Evolutionary conservation across 208 protist genomes (phyloP), one percentile per base, ranked within the genome.

Genomic region (Trypanosoma brucei): DNA sequence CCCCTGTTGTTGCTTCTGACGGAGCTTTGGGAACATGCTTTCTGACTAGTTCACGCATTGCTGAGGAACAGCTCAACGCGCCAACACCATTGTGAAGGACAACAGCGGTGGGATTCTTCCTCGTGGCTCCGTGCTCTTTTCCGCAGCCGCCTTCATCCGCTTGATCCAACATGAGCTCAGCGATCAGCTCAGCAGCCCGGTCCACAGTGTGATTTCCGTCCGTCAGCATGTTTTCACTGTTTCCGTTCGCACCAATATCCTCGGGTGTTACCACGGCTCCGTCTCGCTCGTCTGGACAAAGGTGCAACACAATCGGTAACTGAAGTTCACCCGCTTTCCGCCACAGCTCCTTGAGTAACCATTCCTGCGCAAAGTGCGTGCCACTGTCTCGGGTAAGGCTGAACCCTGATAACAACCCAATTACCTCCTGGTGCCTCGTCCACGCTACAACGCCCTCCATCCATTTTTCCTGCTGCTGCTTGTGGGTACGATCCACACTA

Each of bases 301-400:
- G 62, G 59, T 88, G 82, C 51, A 92, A 61, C 5, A 91, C 72
- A 35, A 91, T 69, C 37, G 85, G 84, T 6, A 89, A 59, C 14
- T 63, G 67, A 46, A 80, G 72, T 13, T 62, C 59, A 7, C 68
- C 81, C 8, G 84, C 85, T 2, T 81, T 60, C 1, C 66, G 46
- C 72, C 74, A 92, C 38, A 76, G 78, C 54, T 79, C 65, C 33
- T 60, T 44, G 38, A 91, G 45, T 7, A 88, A 57, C 38, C 65
- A 73, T 59, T 94, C 88, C 75, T 94, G 88, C 2, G 80, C 72
- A 67, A 86, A 90, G 68, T 91, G 83, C 13, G 84, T 91, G 51
- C 73, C 77, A 59, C 49, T 59, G 40, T 86, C 81, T 42, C 85
- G 84, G 13, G 62, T 64, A 31, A 85, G 74, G 62, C 91, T 83